Conservation (phyloP, 768 basidiomycete species). For the Phallus indusiatus region DNA sequence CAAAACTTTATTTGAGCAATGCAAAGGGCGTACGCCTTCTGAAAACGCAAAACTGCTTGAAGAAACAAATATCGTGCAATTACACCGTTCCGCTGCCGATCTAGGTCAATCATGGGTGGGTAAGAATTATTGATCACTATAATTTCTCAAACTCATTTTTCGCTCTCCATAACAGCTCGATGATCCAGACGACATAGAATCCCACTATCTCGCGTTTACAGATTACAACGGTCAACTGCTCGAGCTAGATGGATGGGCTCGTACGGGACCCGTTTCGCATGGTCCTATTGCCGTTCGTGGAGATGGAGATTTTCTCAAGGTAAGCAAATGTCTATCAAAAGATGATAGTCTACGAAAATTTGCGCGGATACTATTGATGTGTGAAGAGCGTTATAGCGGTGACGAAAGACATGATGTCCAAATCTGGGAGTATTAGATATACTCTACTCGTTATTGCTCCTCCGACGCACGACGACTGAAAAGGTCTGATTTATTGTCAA, state of each 20-base stretch:
- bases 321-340: neutral
- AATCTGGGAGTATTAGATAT: neutral
- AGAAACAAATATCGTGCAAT: neutral
- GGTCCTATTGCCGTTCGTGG: neutral
- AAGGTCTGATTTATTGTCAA: neutral
- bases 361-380: no score
- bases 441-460: neutral
- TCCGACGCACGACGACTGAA: neutral
- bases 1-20: neutral
- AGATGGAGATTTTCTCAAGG: neutral
- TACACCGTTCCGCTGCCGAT: neutral
- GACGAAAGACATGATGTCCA: neutral
- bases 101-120: slow-evolving; percentile 2
- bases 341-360: no score
- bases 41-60: neutral
- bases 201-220: neutral
- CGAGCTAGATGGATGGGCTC: slow-evolving; percentile 3
- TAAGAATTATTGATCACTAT: no score
- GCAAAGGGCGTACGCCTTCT: neutral
- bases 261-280: neutral
- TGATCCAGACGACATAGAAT: neutral
- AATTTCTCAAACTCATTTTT: neutral
- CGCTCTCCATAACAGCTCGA: neutral
- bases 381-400: slow-evolving; percentile 2
- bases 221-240: neutral